Evolutionary conservation across 2,329 filamentous ascomycete genomes (phyloP).

Genomic region (Nannizziopsis barbatae): DNA sequence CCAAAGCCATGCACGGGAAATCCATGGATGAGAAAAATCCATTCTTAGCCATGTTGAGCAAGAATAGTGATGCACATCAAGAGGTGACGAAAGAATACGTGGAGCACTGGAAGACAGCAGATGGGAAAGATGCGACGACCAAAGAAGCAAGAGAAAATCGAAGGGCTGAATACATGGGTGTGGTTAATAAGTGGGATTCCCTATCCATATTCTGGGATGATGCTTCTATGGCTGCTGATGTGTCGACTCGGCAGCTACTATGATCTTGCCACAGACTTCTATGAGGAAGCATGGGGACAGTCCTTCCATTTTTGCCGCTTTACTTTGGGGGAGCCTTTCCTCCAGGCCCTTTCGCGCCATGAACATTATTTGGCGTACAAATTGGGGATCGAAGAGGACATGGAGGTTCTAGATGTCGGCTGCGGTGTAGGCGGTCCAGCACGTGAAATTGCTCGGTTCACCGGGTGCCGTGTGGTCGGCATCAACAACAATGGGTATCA

Average conservation of each 20-base stretch:
- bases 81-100: conserved; percentile 8
- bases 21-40: conserved; percentile 8
- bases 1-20: conserved; percentile 10
- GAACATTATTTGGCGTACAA: conserved; percentile 23
- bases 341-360: conserved; percentile 17
- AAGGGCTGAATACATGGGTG: conserved; percentile 5
- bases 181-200: conserved; percentile 8
- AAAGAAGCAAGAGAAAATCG: conserved; percentile 7
- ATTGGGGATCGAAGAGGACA: conserved; percentile 17
- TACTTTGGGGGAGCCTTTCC: conserved; percentile 16
- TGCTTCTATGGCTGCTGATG: neutral
- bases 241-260: conserved; percentile 17
- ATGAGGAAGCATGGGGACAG: conserved; percentile 17
- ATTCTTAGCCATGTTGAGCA: conserved; percentile 11
- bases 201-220: neutral
- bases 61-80: conserved; percentile 8
- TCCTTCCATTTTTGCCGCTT: conserved; percentile 21
- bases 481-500: conserved; percentile 23
- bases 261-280: conserved; percentile 17
- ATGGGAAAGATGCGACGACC: conserved; percentile 6
- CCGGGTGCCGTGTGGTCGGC: conserved; percentile 21
- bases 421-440: conserved; percentile 25
- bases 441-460: conserved; percentile 22
- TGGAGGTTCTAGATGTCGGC: conserved; percentile 25
- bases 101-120: conserved; percentile 3